A percentile compares a stretch with the other conserved stretches of the same genome.
phyloP scores from a whole-genome alignment of 768 basidiomycete genomes.

The Kwoniella dejecticola region DNA sequence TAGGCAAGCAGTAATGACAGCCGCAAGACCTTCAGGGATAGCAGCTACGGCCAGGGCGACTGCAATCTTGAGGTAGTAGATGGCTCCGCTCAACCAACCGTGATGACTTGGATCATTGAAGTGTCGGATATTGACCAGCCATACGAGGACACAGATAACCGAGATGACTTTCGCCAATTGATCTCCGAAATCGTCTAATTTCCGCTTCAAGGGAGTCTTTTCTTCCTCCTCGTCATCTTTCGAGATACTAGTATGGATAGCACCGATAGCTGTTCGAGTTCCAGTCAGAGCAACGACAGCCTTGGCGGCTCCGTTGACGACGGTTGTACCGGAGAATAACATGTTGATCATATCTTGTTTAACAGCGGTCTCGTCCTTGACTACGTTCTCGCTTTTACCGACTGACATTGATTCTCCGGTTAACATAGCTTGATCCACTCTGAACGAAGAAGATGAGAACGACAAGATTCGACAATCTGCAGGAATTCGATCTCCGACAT shows the following conservation, averaged over 20 bases:
- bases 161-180: conserved; percentile 96
- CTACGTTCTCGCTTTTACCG: conserved; percentile 70
- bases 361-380: conserved; percentile 76
- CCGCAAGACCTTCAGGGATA: conserved; percentile 97
- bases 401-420: conserved; percentile 93
- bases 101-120: conserved; percentile 95
- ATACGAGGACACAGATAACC: conserved; percentile 95
- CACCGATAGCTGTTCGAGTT: conserved; percentile 83
- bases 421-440: conserved; percentile 93
- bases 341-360: conserved; percentile 99
- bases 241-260: conserved; percentile 95
- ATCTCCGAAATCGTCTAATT: conserved; percentile 97
- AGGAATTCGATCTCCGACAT: conserved; percentile 93
- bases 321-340: conserved; percentile 91
- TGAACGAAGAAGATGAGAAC: conserved; percentile 88
- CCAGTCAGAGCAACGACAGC: conserved; percentile 90
- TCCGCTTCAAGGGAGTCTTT: conserved; percentile 95
- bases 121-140: conserved; percentile 94
- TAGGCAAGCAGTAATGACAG: conserved; percentile 94
- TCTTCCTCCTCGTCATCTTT: conserved; percentile 76
- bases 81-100: conserved; percentile 84
- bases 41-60: conserved; percentile 98
- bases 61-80: conserved; percentile 99
- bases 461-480: conserved; percentile 90
- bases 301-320: conserved; percentile 86